Evolutionary conservation across 192 early-diverging fungal species (phyloP), one percentile per base, ranked within the genome.

Genomic region (Thamnidium elegans): DNA sequence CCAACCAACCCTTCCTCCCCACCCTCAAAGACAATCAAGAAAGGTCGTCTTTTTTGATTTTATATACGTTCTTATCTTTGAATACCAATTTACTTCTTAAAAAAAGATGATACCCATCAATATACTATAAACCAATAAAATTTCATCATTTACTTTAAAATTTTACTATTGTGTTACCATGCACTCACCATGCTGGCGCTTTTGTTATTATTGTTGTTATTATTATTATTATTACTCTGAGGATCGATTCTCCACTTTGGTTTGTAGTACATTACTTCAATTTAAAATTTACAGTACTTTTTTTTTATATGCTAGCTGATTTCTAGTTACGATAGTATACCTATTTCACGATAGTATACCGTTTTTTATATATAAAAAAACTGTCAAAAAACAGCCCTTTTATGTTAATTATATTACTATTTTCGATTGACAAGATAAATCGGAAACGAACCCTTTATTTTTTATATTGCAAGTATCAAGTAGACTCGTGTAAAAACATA

Each of bases 81-180:
- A 20, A 20, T 59, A 11, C 39, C 39, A 36, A n/a, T 58, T 26
- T 59, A 19, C 34, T 39, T 39, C 34, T 26, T n/a, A 43, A 5
- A 59, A 17, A 21, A 21, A 59, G 36, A 59, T 39, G 10, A 14
- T 45, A 19, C 36, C 20, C 21, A 14, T 43, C 32, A 30, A 56
- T 34, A 55, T 56, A n/a, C 19, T 56, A 39, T 56, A 56, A 19
- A 39, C 55, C n/a, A 39, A 39, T 56, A 36, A 56, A 19, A 56
- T 55, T 17, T 55, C 8, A n/a, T 39, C 17, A 34, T 55, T 34
- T 55, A 7, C 34, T 32, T 36, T 56, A 56, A 39, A 56, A 17
- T 31, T n/a, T 15, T 56, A 39, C 31, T 36, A 56, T 56, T 56
- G 14, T 56, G 34, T 34, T 17, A 56, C 55, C 55, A 56, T 56